phyloP scores from a whole-genome alignment of 345 rosid species.

The Sonneratia alba region DNA sequence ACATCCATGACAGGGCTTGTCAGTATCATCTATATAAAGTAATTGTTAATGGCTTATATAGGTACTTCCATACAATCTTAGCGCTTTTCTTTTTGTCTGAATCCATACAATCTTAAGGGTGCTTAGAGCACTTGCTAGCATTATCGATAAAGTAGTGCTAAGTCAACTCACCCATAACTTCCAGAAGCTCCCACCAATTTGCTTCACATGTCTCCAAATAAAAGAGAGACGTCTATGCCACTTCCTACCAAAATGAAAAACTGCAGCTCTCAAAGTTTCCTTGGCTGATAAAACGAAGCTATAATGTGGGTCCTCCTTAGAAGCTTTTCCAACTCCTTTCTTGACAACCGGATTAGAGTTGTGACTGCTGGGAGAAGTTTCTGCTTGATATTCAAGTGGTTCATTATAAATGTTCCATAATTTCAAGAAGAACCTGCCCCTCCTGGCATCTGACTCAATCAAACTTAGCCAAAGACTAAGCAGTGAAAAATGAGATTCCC shows the following conservation, averaged over 20 bases:
- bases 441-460: slow-evolving; percentile 39
- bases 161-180: slow-evolving; percentile 69
- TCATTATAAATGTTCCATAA: slow-evolving; percentile 47
- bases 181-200: slow-evolving; percentile 36
- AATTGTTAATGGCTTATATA: neutral
- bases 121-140: too few species aligned
- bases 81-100: neutral
- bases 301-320: slow-evolving; percentile 44
- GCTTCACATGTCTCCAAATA: slow-evolving; percentile 44
- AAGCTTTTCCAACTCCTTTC: slow-evolving; percentile 31
- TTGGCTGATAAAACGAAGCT: slow-evolving; percentile 56
- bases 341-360: slow-evolving; percentile 27
- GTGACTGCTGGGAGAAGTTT: slow-evolving; percentile 32
- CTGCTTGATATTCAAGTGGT: slow-evolving; percentile 38
- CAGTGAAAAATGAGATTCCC: slow-evolving; percentile 31
- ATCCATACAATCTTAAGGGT: too few species aligned
- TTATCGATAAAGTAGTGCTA: neutral
- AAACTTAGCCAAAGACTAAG: slow-evolving; percentile 45
- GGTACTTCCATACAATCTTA: neutral
- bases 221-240: slow-evolving; percentile 67
- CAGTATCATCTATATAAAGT: neutral
- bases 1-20: neutral
- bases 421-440: slow-evolving; percentile 32
- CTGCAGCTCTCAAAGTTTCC: slow-evolving; percentile 66
- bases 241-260: slow-evolving; percentile 49